A percentile compares a stretch with the other conserved stretches of the same genome.
phyloP scores from a whole-genome alignment of 1,284 basidiomycete genomes.

The Acaromyces ingoldii region DNA sequence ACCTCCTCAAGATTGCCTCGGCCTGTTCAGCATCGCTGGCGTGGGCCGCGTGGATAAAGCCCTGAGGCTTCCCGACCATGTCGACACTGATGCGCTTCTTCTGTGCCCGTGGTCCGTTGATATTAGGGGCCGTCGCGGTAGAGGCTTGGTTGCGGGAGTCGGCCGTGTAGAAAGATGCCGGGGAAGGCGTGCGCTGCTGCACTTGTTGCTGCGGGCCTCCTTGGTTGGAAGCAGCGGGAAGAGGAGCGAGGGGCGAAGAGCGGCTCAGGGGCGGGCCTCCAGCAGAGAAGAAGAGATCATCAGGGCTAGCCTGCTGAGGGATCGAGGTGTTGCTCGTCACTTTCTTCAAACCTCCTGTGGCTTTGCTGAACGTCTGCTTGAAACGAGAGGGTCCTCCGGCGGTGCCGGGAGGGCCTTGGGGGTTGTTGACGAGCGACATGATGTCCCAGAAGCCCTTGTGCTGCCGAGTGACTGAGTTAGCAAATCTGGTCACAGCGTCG shows the following conservation, averaged over 20 bases:
- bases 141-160: too few relatives aligned
- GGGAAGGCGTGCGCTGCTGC: background rate
- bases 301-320: too few relatives aligned
- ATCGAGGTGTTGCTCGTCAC: background rate
- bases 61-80: slow-evolving; percentile 37
- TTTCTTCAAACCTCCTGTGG: slow-evolving; percentile 27
- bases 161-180: background rate
- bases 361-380: slow-evolving; percentile 29
- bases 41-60: slow-evolving; percentile 70
- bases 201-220: background rate
- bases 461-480: background rate
- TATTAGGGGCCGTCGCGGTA: too few relatives aligned
- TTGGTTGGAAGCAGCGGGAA: too few relatives aligned
- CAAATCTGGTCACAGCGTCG: background rate
- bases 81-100: slow-evolving; percentile 47
- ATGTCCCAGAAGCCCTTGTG: slow-evolving; percentile 48
- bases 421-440: slow-evolving; percentile 40
- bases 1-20: slow-evolving; percentile 77
- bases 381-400: background rate
- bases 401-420: slow-evolving; percentile 1
- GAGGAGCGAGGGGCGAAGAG: background rate
- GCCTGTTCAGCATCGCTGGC: slow-evolving; percentile 88
- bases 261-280: background rate
- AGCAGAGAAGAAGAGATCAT: background rate
- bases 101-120: slow-evolving; percentile 26